A percentile compares a stretch with the other conserved stretches of the same genome.
phyloP scores from a whole-genome alignment of 305 asterid genomes.

The Fraxinus nigra region DNA sequence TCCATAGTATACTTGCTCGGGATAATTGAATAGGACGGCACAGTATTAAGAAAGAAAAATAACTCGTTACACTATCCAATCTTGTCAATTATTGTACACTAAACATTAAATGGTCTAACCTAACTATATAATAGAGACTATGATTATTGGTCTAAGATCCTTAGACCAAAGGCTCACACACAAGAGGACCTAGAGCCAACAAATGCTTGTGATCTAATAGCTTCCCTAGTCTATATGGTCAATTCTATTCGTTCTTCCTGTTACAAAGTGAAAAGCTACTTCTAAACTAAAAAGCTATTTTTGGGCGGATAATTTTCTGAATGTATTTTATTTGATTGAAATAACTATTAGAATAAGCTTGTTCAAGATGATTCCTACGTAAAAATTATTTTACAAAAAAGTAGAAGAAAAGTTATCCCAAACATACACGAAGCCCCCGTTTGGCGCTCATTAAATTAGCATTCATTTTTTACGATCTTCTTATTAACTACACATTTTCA shows the following conservation, averaged over 20 bases:
- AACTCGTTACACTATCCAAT: neutral
- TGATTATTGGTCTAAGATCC: neutral
- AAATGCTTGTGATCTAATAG: neutral
- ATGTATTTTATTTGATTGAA: too few species aligned
- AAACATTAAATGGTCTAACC: neutral
- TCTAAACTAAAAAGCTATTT: neutral
- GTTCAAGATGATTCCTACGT: neutral
- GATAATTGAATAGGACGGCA: neutral
- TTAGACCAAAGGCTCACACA: neutral
- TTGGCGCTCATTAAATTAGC: too few species aligned
- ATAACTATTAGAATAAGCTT: too few species aligned
- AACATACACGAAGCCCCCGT: neutral
- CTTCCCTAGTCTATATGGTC: neutral
- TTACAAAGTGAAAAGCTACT: neutral
- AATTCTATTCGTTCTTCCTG: neutral
- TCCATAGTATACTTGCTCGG: neutral
- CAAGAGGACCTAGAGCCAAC: neutral
- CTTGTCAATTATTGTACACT: neutral
- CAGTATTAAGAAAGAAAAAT: neutral
- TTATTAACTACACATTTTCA: too few species aligned
- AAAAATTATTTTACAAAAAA: too few species aligned
- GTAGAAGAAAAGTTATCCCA: neutral
- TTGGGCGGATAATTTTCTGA: too few species aligned
- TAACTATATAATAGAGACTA: neutral
- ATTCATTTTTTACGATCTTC: too few species aligned